Conservation (phyloP, 805 yeast genomes). For the Barnettozyma wickerhamii region DNA sequence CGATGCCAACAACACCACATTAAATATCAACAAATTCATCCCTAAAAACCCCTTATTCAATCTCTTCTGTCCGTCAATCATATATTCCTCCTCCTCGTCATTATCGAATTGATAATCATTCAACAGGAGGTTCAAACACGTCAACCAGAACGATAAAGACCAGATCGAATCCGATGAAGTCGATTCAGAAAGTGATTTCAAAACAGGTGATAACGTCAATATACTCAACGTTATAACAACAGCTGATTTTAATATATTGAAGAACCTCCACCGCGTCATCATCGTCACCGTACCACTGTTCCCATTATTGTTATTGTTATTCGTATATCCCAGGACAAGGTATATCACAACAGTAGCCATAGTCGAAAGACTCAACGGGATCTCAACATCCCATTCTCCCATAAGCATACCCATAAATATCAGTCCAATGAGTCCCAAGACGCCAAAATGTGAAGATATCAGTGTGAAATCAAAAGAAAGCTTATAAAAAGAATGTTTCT, state of each 20-base stretch:
- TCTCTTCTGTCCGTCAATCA: conserved; percentile 2
- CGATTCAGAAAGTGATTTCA: conserved; percentile 81
- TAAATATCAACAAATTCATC: conserved; percentile 78
- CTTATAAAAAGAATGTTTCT: conserved; percentile 56
- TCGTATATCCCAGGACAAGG: not conserved
- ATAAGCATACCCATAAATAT: conserved; percentile 62
- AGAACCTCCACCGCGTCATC: not conserved
- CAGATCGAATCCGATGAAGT: conserved; percentile 94
- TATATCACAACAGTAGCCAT: conserved; percentile 7
- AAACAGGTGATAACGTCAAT: conserved; percentile 80
- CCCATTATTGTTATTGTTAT: not conserved
- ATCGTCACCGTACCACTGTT: no score
- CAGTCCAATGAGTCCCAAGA: conserved; percentile 57
- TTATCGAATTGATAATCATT: conserved; percentile 62
- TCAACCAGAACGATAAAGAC: conserved; percentile 82
- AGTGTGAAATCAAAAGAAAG: conserved; percentile 70
- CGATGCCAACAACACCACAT: conserved; percentile 89
- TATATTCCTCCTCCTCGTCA: not conserved
- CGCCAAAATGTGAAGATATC: conserved; percentile 60
- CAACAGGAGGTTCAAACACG: conserved; percentile 59
- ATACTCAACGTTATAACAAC: conserved; percentile 64
- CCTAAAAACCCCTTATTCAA: conserved; percentile 45
- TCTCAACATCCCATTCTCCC: conserved; percentile 44
- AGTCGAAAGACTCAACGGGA: conserved; percentile 31
- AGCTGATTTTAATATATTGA: conserved; percentile 52